Base-by-base conservation (phyloP, 495 filamentous ascomycete species). In the Talaromyces stipitatus region DNA sequence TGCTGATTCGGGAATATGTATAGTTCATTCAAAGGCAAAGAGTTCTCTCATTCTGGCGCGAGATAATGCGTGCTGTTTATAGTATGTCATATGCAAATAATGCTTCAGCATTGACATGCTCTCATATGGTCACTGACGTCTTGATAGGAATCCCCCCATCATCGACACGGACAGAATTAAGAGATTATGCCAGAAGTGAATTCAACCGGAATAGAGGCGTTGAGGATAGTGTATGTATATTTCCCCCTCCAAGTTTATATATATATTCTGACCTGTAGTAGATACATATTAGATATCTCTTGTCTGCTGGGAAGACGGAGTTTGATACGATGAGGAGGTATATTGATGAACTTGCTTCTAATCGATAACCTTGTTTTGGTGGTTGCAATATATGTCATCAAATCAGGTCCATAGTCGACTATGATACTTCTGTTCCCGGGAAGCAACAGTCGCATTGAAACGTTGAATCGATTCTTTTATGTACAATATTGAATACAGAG, bases 151-250 rank as follows among this genome's bases (percentile, higher is more conserved):
- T 80, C 14, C 76, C 78, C 0, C 66, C 64, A 3, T 75, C 74
- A 3, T 58, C 72, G 4, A 79, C 85, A 10, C 78, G 83, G 22
- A 69, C 73, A 48, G 91, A 95, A 61, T 82, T 91, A 58, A 77
- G 78, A 30, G 70, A 72, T 26, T 92, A 88, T 74, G 90, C 86
- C 27, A 80, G 89, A 11, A 72, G 77, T 45, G 90, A 94, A 61
- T 92, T 94, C 65, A 85, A 89, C 67, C 78, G 87, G 24, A 83
- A 90, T 68, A 81, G 79, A 20, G 60, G 75, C 29, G 85, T 92
- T 22, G 84, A 82, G 2, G 89, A 95, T 66, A 60, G 88, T 60
- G 85, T 88, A 73, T 20, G 82, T 70, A 43, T 50, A 10, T 16
- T 11, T 11, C 18, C 12, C 22, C 12, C 9, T 51, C 6, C 7